Conservation (phyloP, 2,329 filamentous ascomycete species). For the Clonostachys solani region DNA sequence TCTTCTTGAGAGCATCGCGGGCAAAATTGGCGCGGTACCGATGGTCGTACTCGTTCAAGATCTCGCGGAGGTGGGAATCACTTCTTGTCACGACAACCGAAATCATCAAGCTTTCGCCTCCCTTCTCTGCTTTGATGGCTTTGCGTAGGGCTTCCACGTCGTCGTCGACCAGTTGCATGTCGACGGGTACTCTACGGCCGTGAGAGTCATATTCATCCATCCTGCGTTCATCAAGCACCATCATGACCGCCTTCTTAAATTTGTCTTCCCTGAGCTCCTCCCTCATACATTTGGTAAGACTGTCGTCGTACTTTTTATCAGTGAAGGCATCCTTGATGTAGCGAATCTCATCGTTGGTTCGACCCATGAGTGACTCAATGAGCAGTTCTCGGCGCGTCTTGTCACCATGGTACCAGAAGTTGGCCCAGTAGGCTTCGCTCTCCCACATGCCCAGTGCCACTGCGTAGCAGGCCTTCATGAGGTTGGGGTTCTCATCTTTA, state of each 20-base stretch:
- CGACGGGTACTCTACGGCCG: slow-evolving; percentile 52
- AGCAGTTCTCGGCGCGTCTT: slow-evolving; percentile 81
- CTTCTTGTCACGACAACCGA: slow-evolving; percentile 76
- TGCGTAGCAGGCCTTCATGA: slow-evolving; percentile 90
- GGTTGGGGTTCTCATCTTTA: slow-evolving; percentile 68
- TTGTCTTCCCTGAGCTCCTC: slow-evolving; percentile 93
- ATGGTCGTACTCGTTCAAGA: slow-evolving; percentile 72
- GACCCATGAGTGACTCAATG: slow-evolving; percentile 89
- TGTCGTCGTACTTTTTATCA: slow-evolving; percentile 88
- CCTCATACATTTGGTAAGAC: slow-evolving; percentile 79
- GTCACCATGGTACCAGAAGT: slow-evolving; percentile 93
- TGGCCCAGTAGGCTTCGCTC: slow-evolving; percentile 94
- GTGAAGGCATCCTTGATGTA: slow-evolving; percentile 84
- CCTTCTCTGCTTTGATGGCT: slow-evolving; percentile 67
- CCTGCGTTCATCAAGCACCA: slow-evolving; percentile 75
- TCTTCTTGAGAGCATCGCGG: slow-evolving; percentile 80
- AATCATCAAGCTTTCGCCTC: slow-evolving; percentile 86
- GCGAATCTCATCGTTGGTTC: slow-evolving; percentile 80
- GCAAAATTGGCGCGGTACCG: slow-evolving; percentile 79
- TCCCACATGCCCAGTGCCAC: slow-evolving; percentile 89
- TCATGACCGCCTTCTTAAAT: slow-evolving; percentile 82
- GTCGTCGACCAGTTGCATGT: slow-evolving; percentile 57
- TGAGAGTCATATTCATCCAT: slow-evolving; percentile 76
- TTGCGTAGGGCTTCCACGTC: slow-evolving; percentile 71
- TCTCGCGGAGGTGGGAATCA: slow-evolving; percentile 76